These are phyloP conservation scores for Debaryomyces nepalensis DNA, from an alignment of 1,139 yeast species.

Conservation along the genomic window DNA sequence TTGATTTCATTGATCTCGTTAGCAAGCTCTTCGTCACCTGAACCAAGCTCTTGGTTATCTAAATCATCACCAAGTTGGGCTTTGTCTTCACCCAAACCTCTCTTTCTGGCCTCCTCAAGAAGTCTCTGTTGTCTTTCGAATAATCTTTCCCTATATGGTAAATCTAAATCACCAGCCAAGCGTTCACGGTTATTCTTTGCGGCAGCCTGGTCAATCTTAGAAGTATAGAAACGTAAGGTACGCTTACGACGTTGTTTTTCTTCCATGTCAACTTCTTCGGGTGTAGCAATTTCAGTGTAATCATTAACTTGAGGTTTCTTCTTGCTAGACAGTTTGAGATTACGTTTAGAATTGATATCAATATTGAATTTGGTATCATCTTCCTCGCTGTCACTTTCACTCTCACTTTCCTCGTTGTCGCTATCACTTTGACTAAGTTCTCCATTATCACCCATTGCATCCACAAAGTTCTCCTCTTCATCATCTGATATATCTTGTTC, in stretches of 20 bases:
- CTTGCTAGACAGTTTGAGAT: constrained; percentile 37
- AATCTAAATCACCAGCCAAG: constrained; percentile 82
- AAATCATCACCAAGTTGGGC: constrained; percentile 57
- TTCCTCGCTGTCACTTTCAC: constrained; percentile 20
- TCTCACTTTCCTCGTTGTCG: constrained; percentile 31
- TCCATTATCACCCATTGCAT: constrained; percentile 26
- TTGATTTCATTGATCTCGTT: constrained; percentile 36
- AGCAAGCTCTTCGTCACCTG: constrained; percentile 51
- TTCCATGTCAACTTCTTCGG: constrained; percentile 77
- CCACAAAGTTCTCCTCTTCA: constrained; percentile 24
- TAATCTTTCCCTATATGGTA: constrained; percentile 90
- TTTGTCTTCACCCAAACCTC: constrained; percentile 64
- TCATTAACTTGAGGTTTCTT: constrained; percentile 43
- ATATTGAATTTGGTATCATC: constrained; percentile 37
- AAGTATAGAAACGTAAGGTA: constrained; percentile 91
- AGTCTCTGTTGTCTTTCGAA: constrained; percentile 89
- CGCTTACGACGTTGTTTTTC: constrained; percentile 84
- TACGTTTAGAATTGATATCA: constrained; percentile 55
- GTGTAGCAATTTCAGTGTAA: constrained; percentile 65
- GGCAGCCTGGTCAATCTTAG: constrained; percentile 88
- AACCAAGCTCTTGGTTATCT: constrained; percentile 55
- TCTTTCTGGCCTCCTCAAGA: constrained; percentile 82
- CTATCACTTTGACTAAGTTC: constrained; percentile 28
- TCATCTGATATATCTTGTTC: constrained; percentile 14
- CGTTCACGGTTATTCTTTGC: constrained; percentile 53